These are phyloP conservation scores for Pythium apleroticum DNA, from an alignment of 352 stramenopile genomes.

Conservation along the genomic window DNA sequence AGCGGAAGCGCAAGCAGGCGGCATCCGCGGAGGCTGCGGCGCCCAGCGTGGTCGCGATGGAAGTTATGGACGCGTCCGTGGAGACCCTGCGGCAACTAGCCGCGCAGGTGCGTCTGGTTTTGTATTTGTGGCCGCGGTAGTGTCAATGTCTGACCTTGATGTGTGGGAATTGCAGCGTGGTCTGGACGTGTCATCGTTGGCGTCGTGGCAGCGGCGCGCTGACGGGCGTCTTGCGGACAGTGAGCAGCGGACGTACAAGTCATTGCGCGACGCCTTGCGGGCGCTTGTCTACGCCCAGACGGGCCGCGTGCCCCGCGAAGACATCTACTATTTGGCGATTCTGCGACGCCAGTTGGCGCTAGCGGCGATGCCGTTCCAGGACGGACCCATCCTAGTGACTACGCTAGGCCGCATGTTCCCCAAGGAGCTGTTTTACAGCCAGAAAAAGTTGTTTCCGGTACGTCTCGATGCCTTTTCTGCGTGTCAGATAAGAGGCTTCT, in stretches of 20 bases:
- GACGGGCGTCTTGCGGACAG: constrained; percentile 48
- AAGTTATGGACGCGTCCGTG: constrained; percentile 21
- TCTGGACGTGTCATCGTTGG: constrained; percentile 36
- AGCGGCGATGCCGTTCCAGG: constrained; percentile 49
- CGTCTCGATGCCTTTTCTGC: not conserved
- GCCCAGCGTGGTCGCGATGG: constrained; percentile 1
- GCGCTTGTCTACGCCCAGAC: constrained; percentile 33
- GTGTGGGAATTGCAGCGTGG: constrained; percentile 26
- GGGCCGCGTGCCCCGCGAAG: constrained; percentile 52
- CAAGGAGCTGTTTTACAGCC: constrained; percentile 68
- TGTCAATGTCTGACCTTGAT: not conserved
- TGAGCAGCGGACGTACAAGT: constrained; percentile 45
- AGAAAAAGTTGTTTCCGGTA: constrained; percentile 79
- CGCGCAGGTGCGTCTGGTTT: constrained; percentile 17
- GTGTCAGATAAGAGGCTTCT: not conserved
- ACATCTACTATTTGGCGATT: constrained; percentile 76
- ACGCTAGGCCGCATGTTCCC: constrained; percentile 50
- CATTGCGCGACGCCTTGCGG: constrained; percentile 51
- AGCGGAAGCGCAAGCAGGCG: constrained; percentile 17
- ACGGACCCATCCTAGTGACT: constrained; percentile 66
- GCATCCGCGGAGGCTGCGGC: not conserved
- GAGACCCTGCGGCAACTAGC: constrained; percentile 14
- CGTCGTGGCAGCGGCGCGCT: constrained; percentile 34
- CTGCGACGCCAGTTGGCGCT: constrained; percentile 57
- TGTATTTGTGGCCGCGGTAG: no score